Base-by-base conservation (phyloP, 2,329 filamentous ascomycete species). In the Cryphonectria parasitica region DNA sequence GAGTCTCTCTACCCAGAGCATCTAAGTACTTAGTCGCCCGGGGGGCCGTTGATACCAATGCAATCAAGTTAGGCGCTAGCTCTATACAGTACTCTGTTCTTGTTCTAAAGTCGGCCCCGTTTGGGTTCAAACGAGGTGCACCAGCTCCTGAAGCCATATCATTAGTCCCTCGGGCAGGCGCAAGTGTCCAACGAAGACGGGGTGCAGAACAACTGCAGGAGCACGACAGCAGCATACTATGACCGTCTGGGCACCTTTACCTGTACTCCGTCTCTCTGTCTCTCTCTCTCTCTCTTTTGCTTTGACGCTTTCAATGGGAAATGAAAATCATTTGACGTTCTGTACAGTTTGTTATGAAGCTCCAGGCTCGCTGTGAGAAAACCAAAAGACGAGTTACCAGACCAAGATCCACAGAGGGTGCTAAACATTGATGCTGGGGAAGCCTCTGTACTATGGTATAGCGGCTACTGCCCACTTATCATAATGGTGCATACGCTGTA, bases 141-240 rank as follows among this genome's bases (percentile, higher is more conserved):
- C 22, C 22, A 36, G n/a, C 60, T 34, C 60, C 60, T 62, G 60
- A 41, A 39, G 60, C 60, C 34, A 62, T 62, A 41, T 62, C 6
- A 19, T 19, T 28, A 6, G 15, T 25, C 25, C 6, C 13, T 19
- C 54, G 15, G 25, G 25, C 6, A 11, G 28, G 25, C 52, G 25
- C 54, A 31, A 15, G 28, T 58, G 25, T 15, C 15, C 52, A 13
- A 17, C n/a, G 7, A 58, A 34, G 28, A 58, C 28, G 17, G 17
- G 28, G n/a, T 58, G 45, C 45, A n/a, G 6, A 58, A 15, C 2
- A 15, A 28, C 13, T 2, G 25, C 5, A 28, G n/a, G 13, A 22
- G 3, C 45, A 56, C 49, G n/a, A 31, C 25, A 17, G 13, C 28
- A 34, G 13, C 25, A 31, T 34, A 8, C 28, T 31, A 8, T 31